A percentile compares a stretch with the other conserved stretches of the same genome.
Conservation (phyloP, 1,284 basidiomycete species). For the Malassezia vespertilionis region DNA sequence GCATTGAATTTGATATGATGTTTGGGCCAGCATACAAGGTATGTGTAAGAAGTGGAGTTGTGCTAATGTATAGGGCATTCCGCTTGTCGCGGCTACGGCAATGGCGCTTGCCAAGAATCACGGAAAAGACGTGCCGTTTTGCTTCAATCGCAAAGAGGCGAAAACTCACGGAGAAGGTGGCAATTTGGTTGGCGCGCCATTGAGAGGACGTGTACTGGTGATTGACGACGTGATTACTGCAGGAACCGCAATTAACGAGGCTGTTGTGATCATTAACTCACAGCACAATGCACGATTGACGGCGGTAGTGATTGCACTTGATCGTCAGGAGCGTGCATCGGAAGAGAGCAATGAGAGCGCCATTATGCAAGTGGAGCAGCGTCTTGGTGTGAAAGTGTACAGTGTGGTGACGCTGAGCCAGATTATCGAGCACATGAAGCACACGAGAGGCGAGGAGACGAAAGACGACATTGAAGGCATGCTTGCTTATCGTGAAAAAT, state of each 20-base stretch:
- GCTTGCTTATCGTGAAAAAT: slow-evolving; percentile 68
- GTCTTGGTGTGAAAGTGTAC: slow-evolving; percentile 60
- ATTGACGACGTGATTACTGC: slow-evolving; percentile 95
- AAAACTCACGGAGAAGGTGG: slow-evolving; percentile 98
- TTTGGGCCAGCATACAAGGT: slow-evolving; percentile 93
- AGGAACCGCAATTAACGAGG: slow-evolving; percentile 52
- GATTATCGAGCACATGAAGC: slow-evolving; percentile 70
- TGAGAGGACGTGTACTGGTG: slow-evolving; percentile 64
- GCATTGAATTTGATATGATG: slow-evolving; percentile 64
- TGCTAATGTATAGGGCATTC: slow-evolving; percentile 57
- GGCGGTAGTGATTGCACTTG: slow-evolving; percentile 80
- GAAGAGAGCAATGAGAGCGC: slow-evolving; percentile 42
- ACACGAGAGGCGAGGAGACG: slow-evolving; percentile 52
- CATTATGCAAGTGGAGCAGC: slow-evolving; percentile 64
- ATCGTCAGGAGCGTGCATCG: slow-evolving; percentile 72
- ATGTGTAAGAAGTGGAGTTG: no score
- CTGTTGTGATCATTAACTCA: slow-evolving; percentile 33
- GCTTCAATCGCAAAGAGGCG: slow-evolving; percentile 88
- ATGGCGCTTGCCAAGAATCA: slow-evolving; percentile 61
- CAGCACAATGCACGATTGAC: slow-evolving; percentile 52
- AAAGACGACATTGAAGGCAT: slow-evolving; percentile 62
- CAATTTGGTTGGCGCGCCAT: slow-evolving; percentile 69
- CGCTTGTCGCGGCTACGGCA: slow-evolving; percentile 77
- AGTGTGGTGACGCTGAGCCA: slow-evolving; percentile 73
- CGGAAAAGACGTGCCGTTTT: slow-evolving; percentile 63